phyloP scores from a whole-genome alignment of 169 alveolate genomes.

The Eimeria praecox region DNA sequence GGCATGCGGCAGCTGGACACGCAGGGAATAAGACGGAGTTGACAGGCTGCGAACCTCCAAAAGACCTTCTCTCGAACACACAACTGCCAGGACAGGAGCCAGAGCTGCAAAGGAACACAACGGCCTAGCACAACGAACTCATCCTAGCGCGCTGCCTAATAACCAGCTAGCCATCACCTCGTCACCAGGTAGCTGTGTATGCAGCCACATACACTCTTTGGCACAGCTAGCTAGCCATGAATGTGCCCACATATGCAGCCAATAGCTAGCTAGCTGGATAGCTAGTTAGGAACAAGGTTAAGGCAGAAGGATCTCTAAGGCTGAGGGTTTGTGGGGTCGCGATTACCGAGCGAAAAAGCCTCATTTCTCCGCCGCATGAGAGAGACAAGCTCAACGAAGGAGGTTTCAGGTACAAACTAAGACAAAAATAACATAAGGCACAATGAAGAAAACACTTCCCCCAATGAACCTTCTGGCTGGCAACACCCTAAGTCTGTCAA shows the following conservation, averaged over 20 bases:
- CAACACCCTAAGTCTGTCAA: neutral
- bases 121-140: no score
- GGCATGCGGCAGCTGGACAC: neutral
- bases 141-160: no score
- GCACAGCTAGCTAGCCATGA: no score
- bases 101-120: neutral
- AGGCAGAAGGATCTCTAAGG: neutral
- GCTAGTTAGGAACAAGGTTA: neutral
- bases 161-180: constrained; percentile 16
- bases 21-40: neutral
- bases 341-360: constrained; percentile 9
- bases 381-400: constrained; percentile 28
- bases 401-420: neutral
- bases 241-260: no score
- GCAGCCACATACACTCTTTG: no score
- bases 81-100: constrained; percentile 5
- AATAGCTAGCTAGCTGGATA: no score
- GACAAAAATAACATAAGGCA: neutral
- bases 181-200: neutral
- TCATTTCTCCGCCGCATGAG: constrained; percentile 26
- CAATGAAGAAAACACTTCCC: neutral
- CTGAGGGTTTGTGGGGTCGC: neutral
- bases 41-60: constrained; percentile 10
- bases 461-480: neutral
- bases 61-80: constrained; percentile 19